Conservation (phyloP, 2,329 filamentous ascomycete genomes). For the Chalaropsis ovoidea region DNA sequence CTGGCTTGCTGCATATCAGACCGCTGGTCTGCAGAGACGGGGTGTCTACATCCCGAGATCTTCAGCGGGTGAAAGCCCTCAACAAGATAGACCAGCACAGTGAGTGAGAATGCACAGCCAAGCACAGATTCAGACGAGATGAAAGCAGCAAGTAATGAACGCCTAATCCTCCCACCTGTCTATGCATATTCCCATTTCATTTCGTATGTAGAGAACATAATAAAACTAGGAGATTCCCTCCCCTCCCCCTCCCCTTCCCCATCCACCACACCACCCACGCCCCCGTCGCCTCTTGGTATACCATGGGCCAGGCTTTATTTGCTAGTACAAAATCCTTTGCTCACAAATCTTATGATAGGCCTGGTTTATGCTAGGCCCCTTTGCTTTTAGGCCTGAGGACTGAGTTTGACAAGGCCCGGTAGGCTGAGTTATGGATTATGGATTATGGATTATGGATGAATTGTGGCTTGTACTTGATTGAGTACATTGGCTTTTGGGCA, state of each 20-base stretch:
- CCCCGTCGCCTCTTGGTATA: not conserved
- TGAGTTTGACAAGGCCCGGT: not conserved
- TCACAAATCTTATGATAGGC: not conserved
- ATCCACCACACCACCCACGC: not conserved
- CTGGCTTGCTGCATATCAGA: not conserved
- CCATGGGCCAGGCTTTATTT: constrained; percentile 5
- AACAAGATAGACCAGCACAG: not conserved
- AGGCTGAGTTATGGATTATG: constrained; percentile 6
- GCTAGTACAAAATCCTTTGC: constrained; percentile 5
- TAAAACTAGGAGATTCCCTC: not conserved
- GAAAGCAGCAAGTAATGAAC: not conserved
- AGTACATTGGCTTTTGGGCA: not conserved
- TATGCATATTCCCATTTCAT: constrained; percentile 15
- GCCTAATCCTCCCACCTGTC: constrained; percentile 1
- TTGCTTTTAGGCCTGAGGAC: constrained; percentile 5
- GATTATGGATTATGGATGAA: constrained; percentile 13
- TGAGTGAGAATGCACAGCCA: not conserved
- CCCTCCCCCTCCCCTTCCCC: not conserved
- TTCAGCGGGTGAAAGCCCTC: not conserved
- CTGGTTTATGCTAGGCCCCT: constrained; percentile 8
- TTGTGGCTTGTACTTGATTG: constrained; percentile 13
- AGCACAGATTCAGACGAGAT: constrained; percentile 1
- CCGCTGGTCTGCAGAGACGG: constrained; percentile 4
- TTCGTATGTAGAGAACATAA: constrained; percentile 13
- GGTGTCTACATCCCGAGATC: not conserved